Percentiles rank a stretch among this genome's conserved stretches.
These are phyloP conservation scores for Bertia moriformis DNA, from an alignment of 2,329 filamentous ascomycete genomes.

Conservation along the genomic window DNA sequence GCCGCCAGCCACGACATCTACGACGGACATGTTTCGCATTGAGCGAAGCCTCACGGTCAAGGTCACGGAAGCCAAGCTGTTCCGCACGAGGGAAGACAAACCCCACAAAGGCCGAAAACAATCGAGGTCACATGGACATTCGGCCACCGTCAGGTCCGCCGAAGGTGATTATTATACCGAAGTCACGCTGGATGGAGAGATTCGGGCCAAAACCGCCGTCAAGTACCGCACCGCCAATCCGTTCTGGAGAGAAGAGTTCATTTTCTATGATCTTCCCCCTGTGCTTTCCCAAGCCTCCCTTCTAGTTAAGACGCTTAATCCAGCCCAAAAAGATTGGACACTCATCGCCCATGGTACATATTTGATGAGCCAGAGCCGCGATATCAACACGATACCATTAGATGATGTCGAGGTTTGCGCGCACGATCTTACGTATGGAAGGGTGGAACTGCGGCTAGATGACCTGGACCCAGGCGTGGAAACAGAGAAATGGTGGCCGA, in stretches of 20 bases:
- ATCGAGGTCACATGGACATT: neutral
- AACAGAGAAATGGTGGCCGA: conserved; percentile 53
- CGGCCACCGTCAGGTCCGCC: conserved; percentile 4
- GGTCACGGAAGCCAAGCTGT: conserved; percentile 38
- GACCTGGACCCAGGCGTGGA: conserved; percentile 46
- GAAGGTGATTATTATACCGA: conserved; percentile 25
- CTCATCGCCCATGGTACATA: conserved; percentile 26
- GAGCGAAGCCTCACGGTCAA: conserved; percentile 4
- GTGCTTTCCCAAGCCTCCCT: conserved; percentile 27
- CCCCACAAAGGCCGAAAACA: conserved; percentile 6
- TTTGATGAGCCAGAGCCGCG: conserved; percentile 18
- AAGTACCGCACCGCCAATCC: conserved; percentile 26
- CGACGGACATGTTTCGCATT: conserved; percentile 4
- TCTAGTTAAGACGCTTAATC: conserved; percentile 26
- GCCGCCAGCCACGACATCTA: conserved; percentile 2
- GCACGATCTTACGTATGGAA: conserved; percentile 25
- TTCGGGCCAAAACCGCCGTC: conserved; percentile 29
- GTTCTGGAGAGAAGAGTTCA: conserved; percentile 32
- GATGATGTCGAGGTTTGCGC: conserved; percentile 29
- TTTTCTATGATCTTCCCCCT: conserved; percentile 27
- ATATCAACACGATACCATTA: conserved; percentile 20
- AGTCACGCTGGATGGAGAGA: conserved; percentile 28
- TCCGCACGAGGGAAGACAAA: conserved; percentile 5
- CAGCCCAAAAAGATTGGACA: conserved; percentile 31
- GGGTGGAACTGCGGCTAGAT: conserved; percentile 28